A percentile compares a stretch with the other conserved stretches of the same genome.
These are phyloP conservation scores for Flaveria ramosissima DNA, from an alignment of 129 eudicot genomes.

Conservation along the genomic window DNA sequence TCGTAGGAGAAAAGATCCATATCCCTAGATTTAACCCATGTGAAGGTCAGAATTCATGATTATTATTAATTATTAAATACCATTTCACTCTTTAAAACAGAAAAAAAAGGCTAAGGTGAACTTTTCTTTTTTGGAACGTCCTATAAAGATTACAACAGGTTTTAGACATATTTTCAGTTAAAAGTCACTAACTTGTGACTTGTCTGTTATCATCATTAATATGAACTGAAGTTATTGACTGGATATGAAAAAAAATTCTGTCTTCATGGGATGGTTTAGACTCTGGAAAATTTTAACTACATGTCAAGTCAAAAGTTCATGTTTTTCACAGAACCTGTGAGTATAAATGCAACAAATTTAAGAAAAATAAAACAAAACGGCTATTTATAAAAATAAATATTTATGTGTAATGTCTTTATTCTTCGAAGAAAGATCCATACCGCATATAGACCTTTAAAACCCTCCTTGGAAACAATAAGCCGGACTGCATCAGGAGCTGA, in stretches of 20 bases:
- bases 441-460: slow-evolving; percentile 91
- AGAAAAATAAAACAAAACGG: neutral
- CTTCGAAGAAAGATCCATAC: slow-evolving; percentile 60
- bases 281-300: neutral
- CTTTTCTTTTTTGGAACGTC: neutral
- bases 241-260: neutral
- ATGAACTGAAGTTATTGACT: too few relatives aligned
- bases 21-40: slow-evolving; percentile 55
- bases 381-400: too few relatives aligned
- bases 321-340: neutral
- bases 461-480: slow-evolving; percentile 76
- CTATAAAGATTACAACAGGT: neutral
- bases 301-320: slow-evolving; percentile 1
- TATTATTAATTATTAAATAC: neutral
- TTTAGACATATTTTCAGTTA: neutral
- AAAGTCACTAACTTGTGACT: neutral
- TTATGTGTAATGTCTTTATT: too few relatives aligned
- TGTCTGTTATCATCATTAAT: neutral
- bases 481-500: slow-evolving; percentile 88
- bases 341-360: neutral
- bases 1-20: slow-evolving; percentile 90
- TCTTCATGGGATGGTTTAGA: neutral
- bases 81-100: neutral
- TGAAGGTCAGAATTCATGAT: slow-evolving; percentile 16
- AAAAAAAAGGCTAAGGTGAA: too few relatives aligned